phyloP scores from a whole-genome alignment of 176 grass and related monocot genomes.

The Musa troglodytarum region DNA sequence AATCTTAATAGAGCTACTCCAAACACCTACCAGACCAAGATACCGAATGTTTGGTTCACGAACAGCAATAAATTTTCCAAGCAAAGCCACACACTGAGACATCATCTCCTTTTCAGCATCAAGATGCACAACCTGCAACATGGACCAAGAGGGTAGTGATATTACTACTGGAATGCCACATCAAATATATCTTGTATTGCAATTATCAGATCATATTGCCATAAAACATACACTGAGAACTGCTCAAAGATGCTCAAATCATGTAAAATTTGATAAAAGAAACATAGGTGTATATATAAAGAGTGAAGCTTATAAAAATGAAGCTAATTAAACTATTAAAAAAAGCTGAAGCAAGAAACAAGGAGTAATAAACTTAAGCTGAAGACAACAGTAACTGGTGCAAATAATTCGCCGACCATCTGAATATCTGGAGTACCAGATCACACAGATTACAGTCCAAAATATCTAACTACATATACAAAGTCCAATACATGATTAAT shows the following conservation, averaged over 20 bases:
- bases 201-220: neutral
- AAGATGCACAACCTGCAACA: constrained; percentile 94
- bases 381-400: too few species aligned
- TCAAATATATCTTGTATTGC: too few species aligned
- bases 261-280: neutral
- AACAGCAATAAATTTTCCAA: constrained; percentile 98
- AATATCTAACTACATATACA: too few species aligned
- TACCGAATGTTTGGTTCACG: constrained; percentile 99
- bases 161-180: neutral
- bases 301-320: too few species aligned
- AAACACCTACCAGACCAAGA: constrained; percentile 79
- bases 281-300: too few species aligned
- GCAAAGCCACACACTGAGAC: constrained; percentile 95
- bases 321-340: neutral
- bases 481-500: too few species aligned
- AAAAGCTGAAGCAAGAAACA: neutral
- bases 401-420: too few species aligned
- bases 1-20: constrained; percentile 6
- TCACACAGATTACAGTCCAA: too few species aligned
- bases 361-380: neutral
- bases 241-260: neutral
- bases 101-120: constrained; percentile 99
- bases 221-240: neutral
- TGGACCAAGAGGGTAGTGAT: neutral
- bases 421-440: too few species aligned